Evolutionary conservation across 352 stramenopile species (phyloP), one percentile per base, ranked within the genome.

Genomic region (Phytophthora megakarya): DNA sequence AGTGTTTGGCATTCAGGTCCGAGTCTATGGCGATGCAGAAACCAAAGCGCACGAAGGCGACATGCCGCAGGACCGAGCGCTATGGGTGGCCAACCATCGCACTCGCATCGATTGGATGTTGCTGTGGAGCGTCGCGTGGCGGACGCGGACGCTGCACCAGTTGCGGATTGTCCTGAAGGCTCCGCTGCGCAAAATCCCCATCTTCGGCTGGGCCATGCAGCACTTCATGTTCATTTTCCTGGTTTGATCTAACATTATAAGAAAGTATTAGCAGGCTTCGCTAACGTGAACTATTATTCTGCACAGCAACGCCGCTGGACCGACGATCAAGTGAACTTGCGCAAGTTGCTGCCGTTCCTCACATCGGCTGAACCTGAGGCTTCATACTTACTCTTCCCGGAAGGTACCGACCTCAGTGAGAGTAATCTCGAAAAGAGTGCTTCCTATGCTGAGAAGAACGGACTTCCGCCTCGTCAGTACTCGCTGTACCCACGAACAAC

Each of bases 121-220:
- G 25, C 58, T 93, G 33, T 95, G 86, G 86, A 81, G 71, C 38
- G 61, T 95, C 22, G 74, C 81, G 9, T 69, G 87, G 61, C 72
- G 85, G 23, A 88, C 72, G 18, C 56, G 62, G 9, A 76, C 75
- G 39, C 70, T 90, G 32, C 67, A 80, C 37, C 69, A 79, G 19
- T 61, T 95, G 38, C 78, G 78, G 44, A 92, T 95, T 49, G 68
- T 93, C 22, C 74, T 92, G 48, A 95, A 95, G 67, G 80, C 78
- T n/a, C 78, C 81, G 21, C 67, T 95, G 32, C 81, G 81, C 22
- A 75, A 73, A 50, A 63, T 89, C 26, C 86, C 86, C 40, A 79
- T 95, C 64, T 92, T 93, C 52, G 86, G 86, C 3, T 95, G 84
- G 86, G 84, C 82, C 51, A 95, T 93, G 84, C 84, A 93, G 72